phyloP scores from a whole-genome alignment of 228 moss, liverwort and hornwort genomes.

The Sphagnum magellanicum region DNA sequence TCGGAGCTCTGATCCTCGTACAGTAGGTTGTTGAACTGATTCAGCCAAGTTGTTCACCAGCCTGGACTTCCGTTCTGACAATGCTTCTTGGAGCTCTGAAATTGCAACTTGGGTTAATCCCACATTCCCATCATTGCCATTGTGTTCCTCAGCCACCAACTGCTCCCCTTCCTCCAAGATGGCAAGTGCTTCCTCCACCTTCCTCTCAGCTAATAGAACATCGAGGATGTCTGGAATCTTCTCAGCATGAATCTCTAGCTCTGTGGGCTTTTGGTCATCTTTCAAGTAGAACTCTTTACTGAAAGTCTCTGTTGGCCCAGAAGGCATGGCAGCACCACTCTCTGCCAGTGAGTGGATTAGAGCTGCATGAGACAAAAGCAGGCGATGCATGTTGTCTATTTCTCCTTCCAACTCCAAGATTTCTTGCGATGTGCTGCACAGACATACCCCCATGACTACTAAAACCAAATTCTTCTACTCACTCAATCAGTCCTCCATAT shows the following conservation, averaged over 20 bases:
- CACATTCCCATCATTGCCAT: constrained; percentile 25
- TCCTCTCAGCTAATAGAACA: constrained; percentile 79
- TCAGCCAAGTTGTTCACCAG: constrained; percentile 73
- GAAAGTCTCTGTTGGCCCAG: constrained; percentile 34
- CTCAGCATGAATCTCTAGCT: constrained; percentile 53
- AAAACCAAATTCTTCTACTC: not conserved
- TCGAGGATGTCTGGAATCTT: constrained; percentile 75
- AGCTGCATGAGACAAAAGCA: constrained; percentile 73
- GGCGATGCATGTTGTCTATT: constrained; percentile 68
- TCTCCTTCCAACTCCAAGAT: constrained; percentile 87
- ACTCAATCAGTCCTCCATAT: not conserved
- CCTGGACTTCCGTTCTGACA: constrained; percentile 62
- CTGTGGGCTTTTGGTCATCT: constrained; percentile 44
- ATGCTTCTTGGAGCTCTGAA: constrained; percentile 34
- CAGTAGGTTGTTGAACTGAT: constrained; percentile 74
- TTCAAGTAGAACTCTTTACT: constrained; percentile 30
- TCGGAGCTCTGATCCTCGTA: constrained; percentile 75
- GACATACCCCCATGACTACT: constrained; percentile 1
- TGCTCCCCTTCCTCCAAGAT: constrained; percentile 74
- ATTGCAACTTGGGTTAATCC: constrained; percentile 19
- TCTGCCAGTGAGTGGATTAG: constrained; percentile 77
- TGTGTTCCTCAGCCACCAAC: constrained; percentile 38
- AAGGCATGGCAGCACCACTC: constrained; percentile 47
- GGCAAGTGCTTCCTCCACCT: constrained; percentile 62
- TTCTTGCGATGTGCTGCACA: constrained; percentile 77